Base-by-base conservation (phyloP, 2,329 filamentous ascomycete species). In the Aspergillus ruber region DNA sequence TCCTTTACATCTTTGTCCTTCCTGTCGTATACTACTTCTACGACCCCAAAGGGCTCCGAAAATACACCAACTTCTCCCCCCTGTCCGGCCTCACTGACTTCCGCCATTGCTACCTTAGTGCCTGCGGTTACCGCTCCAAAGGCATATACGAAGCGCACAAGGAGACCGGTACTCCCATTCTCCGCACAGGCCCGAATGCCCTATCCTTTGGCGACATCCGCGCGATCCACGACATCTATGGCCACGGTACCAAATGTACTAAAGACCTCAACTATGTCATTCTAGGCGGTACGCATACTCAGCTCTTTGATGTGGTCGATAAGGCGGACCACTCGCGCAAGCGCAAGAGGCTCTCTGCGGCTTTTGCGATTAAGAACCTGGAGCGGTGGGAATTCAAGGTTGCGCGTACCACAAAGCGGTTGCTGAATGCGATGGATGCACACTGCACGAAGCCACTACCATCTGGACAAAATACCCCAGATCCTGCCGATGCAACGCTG, bases 321-420 rank as follows among this genome's bases (percentile, higher is more conserved):
- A 69, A 68, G 49, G 45, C 53, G 3, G 64, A 69, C 1, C 70
- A 73, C 48, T 58, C 61, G 0, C 60, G 64, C 0, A 72, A 72
- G 50, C 56, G 69, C 8, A 71, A 70, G 49, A 56, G 67, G 0
- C 48, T 72, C 2, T 64, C 69, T 0, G 59, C 57, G 13, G 69
- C 67, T 1, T 72, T 68, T 50, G 66, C 69, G 1, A 43, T 68
- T 9, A 71, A 71, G 54, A 69, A 70, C 29, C 57, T 72, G 0
- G 67, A 70, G 36, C 55, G 59, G 3, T 71, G 66, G 68, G 70
- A 71, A 47, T 64, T 62, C 54, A 78, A 77, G 50, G 74, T 79
- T 1, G 70, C 72, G 3, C 71, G 75, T 47, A 77, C 75, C 53
- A 67, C 67, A 1, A 58, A 66, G n/a, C 64, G 70, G 5, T 57